These are phyloP conservation scores for Tetrapisispora pingtungensis DNA, from an alignment of 805 yeast genomes.

Conservation along the genomic window DNA sequence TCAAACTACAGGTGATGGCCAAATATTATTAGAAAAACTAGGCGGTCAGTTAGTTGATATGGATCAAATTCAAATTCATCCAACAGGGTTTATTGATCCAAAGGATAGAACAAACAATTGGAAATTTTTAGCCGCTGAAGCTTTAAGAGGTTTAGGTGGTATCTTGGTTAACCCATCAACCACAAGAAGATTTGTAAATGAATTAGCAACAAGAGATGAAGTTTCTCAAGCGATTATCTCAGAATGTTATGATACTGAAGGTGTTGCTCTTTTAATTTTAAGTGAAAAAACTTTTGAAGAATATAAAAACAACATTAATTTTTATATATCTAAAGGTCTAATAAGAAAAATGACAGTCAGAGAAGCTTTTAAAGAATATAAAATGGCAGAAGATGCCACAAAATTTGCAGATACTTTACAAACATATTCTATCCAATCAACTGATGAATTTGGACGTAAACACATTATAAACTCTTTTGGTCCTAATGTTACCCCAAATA, in stretches of 20 bases:
- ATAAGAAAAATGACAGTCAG: conserved; percentile 23
- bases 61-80: conserved; percentile 53
- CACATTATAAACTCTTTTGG: conserved; percentile 28
- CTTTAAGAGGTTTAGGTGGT: conserved; percentile 52
- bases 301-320: conserved; percentile 41
- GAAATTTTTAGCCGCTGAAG: conserved; percentile 53
- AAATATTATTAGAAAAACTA: conserved; percentile 35
- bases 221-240: conserved; percentile 38
- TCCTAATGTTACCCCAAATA: conserved; percentile 13
- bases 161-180: conserved; percentile 36
- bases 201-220: conserved; percentile 42
- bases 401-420: conserved; percentile 20
- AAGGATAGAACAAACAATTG: conserved; percentile 32
- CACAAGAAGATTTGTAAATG: conserved; percentile 45
- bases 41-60: conserved; percentile 45
- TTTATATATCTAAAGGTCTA: conserved; percentile 36
- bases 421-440: conserved; percentile 13
- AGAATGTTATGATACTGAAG: conserved; percentile 22
- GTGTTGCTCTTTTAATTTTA: conserved; percentile 31
- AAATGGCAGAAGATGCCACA: conserved; percentile 15
- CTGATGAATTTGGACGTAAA: conserved; percentile 32
- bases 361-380: conserved; percentile 23
- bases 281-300: conserved; percentile 37
- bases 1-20: conserved; percentile 53
- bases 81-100: conserved; percentile 48